phyloP scores from a whole-genome alignment of 2,329 filamentous ascomycete genomes.

The Calonectria ilicicola region DNA sequence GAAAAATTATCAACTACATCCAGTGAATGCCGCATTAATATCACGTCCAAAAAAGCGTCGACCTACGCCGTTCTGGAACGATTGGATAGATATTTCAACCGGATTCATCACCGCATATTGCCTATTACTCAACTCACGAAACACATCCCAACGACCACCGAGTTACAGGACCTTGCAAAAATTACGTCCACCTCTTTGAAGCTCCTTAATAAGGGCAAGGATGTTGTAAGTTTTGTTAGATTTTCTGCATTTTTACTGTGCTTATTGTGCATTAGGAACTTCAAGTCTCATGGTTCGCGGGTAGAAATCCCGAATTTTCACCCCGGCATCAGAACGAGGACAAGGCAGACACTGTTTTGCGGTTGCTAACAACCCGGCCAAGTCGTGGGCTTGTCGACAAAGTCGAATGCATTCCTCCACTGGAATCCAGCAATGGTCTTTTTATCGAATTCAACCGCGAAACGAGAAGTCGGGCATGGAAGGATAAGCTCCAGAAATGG shows the following conservation, averaged over 20 bases:
- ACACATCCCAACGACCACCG: constrained; percentile 26
- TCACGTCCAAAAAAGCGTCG: constrained; percentile 46
- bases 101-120: constrained; percentile 42
- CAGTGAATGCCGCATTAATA: constrained; percentile 41
- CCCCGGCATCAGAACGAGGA: constrained; percentile 49
- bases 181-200: constrained; percentile 49
- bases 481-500: constrained; percentile 49
- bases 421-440: constrained; percentile 2
- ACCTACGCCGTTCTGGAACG: constrained; percentile 50
- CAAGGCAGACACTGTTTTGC: constrained; percentile 57
- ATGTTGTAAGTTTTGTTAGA: constrained; percentile 34
- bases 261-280: constrained; percentile 42
- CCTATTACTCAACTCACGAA: constrained; percentile 37
- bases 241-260: not conserved
- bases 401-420: constrained; percentile 37
- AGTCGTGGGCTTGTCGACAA: constrained; percentile 6
- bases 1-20: constrained; percentile 43
- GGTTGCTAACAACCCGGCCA: constrained; percentile 54
- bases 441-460: constrained; percentile 46
- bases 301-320: constrained; percentile 19
- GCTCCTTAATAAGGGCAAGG: constrained; percentile 24
- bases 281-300: constrained; percentile 58
- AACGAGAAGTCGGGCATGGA: constrained; percentile 49
- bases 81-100: constrained; percentile 46
- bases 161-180: constrained; percentile 46